These are phyloP conservation scores for Parasitella parasitica DNA, from an alignment of 371 early-diverging fungal genomes.

Conservation along the genomic window DNA sequence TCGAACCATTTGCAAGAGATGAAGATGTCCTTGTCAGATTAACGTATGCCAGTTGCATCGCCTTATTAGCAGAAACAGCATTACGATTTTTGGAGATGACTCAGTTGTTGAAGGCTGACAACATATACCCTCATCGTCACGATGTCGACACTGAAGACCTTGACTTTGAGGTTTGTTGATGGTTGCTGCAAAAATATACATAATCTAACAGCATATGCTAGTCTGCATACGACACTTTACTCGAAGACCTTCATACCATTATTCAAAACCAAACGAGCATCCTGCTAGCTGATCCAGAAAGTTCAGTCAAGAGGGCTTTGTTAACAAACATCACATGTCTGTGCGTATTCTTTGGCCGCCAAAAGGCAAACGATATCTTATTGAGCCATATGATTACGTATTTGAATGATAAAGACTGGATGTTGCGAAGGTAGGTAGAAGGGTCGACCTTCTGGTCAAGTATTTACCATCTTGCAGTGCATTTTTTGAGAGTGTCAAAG, in stretches of 20 bases:
- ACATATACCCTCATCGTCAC: conserved; percentile 48
- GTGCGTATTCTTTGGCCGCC: conserved; percentile 83
- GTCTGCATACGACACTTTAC: conserved; percentile 72
- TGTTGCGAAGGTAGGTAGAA: conserved; percentile 69
- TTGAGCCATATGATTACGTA: conserved; percentile 94
- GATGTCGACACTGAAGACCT: conserved; percentile 61
- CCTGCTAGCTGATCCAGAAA: conserved; percentile 69
- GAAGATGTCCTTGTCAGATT: conserved; percentile 77
- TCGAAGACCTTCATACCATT: conserved; percentile 70
- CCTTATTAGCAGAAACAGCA: conserved; percentile 78
- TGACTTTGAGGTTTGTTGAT: conserved; percentile 55
- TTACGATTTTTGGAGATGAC: conserved; percentile 72
- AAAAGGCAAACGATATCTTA: conserved; percentile 81
- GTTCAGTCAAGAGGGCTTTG: conserved; percentile 76
- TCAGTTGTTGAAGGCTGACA: conserved; percentile 63
- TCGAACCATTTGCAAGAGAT: conserved; percentile 71
- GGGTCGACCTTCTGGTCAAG: not conserved
- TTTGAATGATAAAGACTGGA: conserved; percentile 91
- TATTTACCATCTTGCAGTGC: conserved; percentile 50
- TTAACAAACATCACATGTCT: conserved; percentile 75
- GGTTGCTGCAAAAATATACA: no score
- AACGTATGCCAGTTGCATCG: conserved; percentile 81
- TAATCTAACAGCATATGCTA: conserved; percentile 12
- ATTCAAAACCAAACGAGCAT: conserved; percentile 74
- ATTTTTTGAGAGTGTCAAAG: conserved; percentile 89